Evolutionary conservation across 2,329 filamentous ascomycete species (phyloP).

Genomic region (Mycogone perniciosa): DNA sequence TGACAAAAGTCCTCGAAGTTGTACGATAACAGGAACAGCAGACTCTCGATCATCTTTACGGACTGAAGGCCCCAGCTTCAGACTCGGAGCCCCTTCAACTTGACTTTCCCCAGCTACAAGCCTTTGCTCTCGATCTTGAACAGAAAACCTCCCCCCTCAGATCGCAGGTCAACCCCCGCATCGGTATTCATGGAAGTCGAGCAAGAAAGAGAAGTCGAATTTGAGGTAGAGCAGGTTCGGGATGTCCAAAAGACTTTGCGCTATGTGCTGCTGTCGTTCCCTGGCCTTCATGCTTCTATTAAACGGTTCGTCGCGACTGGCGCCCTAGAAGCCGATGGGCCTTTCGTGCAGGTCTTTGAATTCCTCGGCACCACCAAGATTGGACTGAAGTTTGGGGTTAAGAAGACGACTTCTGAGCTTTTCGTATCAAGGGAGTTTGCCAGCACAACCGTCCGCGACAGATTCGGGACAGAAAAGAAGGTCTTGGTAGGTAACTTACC

Average conservation of each 20-base stretch:
- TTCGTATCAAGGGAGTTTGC: constrained; percentile 28
- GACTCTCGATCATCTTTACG: constrained; percentile 53
- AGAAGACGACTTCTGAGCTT: constrained; percentile 16
- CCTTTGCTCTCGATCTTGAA: neutral
- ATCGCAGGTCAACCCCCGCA: constrained; percentile 2
- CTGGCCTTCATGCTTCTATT: constrained; percentile 42
- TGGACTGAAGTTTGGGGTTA: constrained; percentile 26
- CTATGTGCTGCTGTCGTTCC: constrained; percentile 34
- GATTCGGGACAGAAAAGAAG: neutral
- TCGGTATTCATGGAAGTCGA: constrained; percentile 54
- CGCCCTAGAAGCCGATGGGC: constrained; percentile 6
- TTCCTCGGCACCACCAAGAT: constrained; percentile 31
- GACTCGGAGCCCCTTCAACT: constrained; percentile 4
- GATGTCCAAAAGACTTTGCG: constrained; percentile 43
- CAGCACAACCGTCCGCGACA: constrained; percentile 3
- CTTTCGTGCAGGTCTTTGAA: constrained; percentile 29
- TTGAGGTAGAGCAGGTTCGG: constrained; percentile 52
- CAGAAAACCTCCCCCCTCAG: neutral
- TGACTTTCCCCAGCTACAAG: neutral
- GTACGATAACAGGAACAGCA: constrained; percentile 47
- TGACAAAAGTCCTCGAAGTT: constrained; percentile 23
- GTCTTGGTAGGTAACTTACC: constrained; percentile 2
- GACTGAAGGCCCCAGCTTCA: constrained; percentile 14
- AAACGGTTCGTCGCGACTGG: constrained; percentile 40
- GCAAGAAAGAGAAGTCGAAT: constrained; percentile 52